Base-by-base conservation (phyloP, 2,329 filamentous ascomycete species). In the Xylaria sp. region DNA sequence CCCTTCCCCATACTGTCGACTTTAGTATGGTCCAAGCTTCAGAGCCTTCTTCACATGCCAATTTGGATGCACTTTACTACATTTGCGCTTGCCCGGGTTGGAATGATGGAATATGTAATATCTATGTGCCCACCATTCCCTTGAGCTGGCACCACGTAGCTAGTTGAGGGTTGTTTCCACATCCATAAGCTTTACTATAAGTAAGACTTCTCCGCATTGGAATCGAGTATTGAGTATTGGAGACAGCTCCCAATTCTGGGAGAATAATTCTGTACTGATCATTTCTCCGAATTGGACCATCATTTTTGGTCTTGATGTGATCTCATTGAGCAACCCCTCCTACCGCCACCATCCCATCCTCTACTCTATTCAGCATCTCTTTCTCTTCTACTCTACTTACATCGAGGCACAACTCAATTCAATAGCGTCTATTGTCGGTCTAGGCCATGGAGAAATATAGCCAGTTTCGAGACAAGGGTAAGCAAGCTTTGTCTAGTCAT, bases 381-480 rank as follows among this genome's bases (percentile, higher is more conserved):
- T 18, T 44, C 40, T 44, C 18, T n/a, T 16, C 40, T 44, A 23
- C 44, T 5, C 27, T 12, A 18, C 18, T 50, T 57, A 18, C 35
- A 58, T 48, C 27, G 32, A 44, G 29, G 10, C 21, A 35, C n/a
- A n/a, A 21, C 2, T 6, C n/a, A n/a, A 25, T 4, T 5, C 23
- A 9, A 55, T 16, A 51, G 18, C 16, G 9, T 16, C 21, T 8
- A 40, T 29, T 21, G 23, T 3, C n/a, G n/a, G n/a, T n/a, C n/a
- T 35, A 42, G 12, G 72, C 21, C 3, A 98, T 98, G 94, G 94
- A 98, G 85, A 97, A 97, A 81, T 98, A 93, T 80, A 95, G 93
- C 66, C 93, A 97, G 80, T 98, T 93, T 78, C 91, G 94, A 75
- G 94, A 98, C 82, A 90, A 92, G 89, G 94, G 94, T 93, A 84